Evolutionary conservation across 768 basidiomycete genomes (phyloP), one percentile per base, ranked within the genome.

Genomic region (Phlebiopsis flavidoalba): DNA sequence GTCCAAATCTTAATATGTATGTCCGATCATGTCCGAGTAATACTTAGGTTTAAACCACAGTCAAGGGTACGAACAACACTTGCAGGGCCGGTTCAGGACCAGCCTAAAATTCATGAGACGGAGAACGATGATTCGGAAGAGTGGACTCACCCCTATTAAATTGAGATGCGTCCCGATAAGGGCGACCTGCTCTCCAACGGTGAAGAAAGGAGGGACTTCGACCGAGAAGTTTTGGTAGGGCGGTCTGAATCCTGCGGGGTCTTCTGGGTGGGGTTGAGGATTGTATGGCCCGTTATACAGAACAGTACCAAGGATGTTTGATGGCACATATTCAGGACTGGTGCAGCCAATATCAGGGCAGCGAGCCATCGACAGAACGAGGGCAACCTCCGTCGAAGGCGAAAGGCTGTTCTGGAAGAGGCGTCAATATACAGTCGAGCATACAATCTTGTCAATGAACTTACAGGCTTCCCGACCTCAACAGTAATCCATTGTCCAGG

Each of bases 381-480:
- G 57, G 3, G 69, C 73, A 36, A 75, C 71, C 52, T 77, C 75
- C 14, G 63, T 55, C 11, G 73, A 73, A 58, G 67, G 63, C 8
- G 70, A 69, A 7, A 74, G 68, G 5, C 70, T 68, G 66, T 69
- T 69, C 67, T 74, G 56, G 14, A 26, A 36, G 21, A 53, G 51
- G 14, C 15, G 5, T 45, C 8, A 21, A 17, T 17, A 35, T 40
- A 10, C 36, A 31, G 60, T 40, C 33, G 49, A 17, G 35, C n/a
- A 11, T 22, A 1, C 24, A 19, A 5, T 17, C 11, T 6, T 31
- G 26, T 6, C 26, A 31, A 31, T 6, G 49, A 45, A 64, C 72
- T 36, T 61, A 76, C 74, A 0, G 76, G 75, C 12, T 69, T 64
- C 54, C 71, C 66, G 40, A 77, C 67, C 45, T 75, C 67, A 36